Evolutionary conservation across 2,329 filamentous ascomycete species (phyloP), one percentile per base, ranked within the genome.

Genomic region (Claviceps digitariae): DNA sequence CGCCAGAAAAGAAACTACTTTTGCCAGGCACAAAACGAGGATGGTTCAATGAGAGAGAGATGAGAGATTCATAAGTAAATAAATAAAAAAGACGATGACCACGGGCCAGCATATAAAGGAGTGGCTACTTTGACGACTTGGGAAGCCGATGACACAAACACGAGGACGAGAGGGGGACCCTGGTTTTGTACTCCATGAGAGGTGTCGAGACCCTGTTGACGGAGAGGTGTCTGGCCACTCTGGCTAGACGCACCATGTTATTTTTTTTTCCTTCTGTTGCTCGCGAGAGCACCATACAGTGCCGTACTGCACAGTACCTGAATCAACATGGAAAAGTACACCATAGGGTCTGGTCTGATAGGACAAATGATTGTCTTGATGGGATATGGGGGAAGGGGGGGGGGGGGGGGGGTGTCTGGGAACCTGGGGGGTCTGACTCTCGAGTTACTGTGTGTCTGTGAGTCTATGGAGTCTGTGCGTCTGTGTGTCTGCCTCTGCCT

Each of bases 291-390:
- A 7, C 43, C 15, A 21, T n/a, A 45, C 43, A 45, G 43, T 15
- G 23, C 43, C 6, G 43, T 7, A 25, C 21, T 15, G 43, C 15
- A 27, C 20, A 27, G 63, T 63, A 62, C 61, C 63, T 66, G 60
- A 61, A 59, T 63, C 58, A 59, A 59, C 57, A 58, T 62, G 59
- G 63, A 60, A 58, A 56, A 57, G 56, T 57, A 59, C 58, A 59
- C 56, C 61, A 57, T 56, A 61, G 57, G 56, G 31, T n/a, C n/a
- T n/a, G n/a, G n/a, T n/a, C n/a, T n/a, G n/a, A n/a, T 56, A 55
- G 60, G 47, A 58, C 58, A 61, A 63, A 57, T 59, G 61, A 67
- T 63, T 67, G 64, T 67, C 61, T 67, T 54, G 60, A 61, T 55
- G 17, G 36, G 15, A n/a, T n/a, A n/a, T n/a, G 49, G 59, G 52